A percentile compares a stretch with the other conserved stretches of the same genome.
phyloP scores from a whole-genome alignment of 192 early-diverging fungal species.

The Podila minutissima region DNA sequence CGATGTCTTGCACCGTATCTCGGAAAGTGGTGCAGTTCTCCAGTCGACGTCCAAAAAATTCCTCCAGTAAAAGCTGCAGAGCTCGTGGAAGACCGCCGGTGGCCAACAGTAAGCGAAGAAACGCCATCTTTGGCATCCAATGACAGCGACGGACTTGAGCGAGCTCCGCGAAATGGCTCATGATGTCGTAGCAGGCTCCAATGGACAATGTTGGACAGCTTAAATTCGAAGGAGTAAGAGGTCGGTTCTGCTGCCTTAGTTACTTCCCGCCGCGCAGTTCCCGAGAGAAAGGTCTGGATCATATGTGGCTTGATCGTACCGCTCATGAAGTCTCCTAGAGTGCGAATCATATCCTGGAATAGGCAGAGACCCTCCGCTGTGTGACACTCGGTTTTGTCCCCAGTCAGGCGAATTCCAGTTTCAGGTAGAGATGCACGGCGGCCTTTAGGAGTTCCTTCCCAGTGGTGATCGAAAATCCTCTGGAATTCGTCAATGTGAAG shows the following conservation, averaged over 20 bases:
- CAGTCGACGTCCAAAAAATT: slow-evolving; percentile 7
- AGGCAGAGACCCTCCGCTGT: slow-evolving; percentile 5
- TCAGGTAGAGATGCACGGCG: background rate
- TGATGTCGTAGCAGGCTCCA: slow-evolving; percentile 17
- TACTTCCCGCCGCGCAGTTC: slow-evolving; percentile 9
- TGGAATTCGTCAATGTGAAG: slow-evolving; percentile 27
- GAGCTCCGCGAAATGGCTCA: slow-evolving; percentile 8
- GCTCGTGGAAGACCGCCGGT: slow-evolving; percentile 14
- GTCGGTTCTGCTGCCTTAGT: slow-evolving; percentile 7
- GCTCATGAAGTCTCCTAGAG: slow-evolving; percentile 11
- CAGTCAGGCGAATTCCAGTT: slow-evolving; percentile 4
- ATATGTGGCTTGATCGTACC: slow-evolving; percentile 4
- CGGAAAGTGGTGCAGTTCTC: background rate
- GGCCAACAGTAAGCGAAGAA: slow-evolving; percentile 6
- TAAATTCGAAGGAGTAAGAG: slow-evolving; percentile 24
- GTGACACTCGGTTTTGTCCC: slow-evolving; percentile 7
- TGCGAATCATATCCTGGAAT: slow-evolving; percentile 13
- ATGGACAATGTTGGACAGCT: slow-evolving; percentile 14
- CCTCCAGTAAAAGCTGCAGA: slow-evolving; percentile 7
- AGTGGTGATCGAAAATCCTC: slow-evolving; percentile 6
- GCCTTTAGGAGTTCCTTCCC: background rate
- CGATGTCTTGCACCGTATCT: background rate
- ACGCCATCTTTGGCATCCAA: slow-evolving; percentile 7
- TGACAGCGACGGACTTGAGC: background rate
- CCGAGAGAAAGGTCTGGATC: slow-evolving; percentile 22